phyloP scores from a whole-genome alignment of 768 basidiomycete genomes.

The Rickenella mellea region DNA sequence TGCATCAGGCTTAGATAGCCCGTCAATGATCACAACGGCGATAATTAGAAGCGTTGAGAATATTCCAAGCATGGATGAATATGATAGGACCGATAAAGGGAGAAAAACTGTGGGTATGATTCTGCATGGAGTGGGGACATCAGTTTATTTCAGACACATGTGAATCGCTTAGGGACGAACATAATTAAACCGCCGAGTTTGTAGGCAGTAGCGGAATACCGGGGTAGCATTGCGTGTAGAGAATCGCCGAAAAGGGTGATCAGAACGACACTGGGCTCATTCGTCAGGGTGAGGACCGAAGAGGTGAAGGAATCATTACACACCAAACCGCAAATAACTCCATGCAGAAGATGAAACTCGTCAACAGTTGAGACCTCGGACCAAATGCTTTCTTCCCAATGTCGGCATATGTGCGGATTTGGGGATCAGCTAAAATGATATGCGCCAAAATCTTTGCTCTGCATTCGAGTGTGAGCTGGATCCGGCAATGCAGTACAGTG shows the following conservation, averaged over 20 bases:
- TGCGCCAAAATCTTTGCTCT: slow-evolving; percentile 83
- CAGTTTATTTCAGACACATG: neutral
- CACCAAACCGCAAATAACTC: slow-evolving; percentile 81
- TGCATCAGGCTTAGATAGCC: slow-evolving; percentile 55
- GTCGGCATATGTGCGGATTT: slow-evolving; percentile 77
- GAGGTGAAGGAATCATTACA: slow-evolving; percentile 7
- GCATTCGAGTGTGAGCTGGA: neutral
- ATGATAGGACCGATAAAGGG: slow-evolving; percentile 78
- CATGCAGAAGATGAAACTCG: slow-evolving; percentile 71
- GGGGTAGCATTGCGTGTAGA: slow-evolving; percentile 61
- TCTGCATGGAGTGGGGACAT: slow-evolving; percentile 38
- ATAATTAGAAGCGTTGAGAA: slow-evolving; percentile 70
- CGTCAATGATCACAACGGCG: slow-evolving; percentile 73
- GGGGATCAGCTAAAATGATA: slow-evolving; percentile 62
- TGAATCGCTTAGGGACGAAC: slow-evolving; percentile 30
- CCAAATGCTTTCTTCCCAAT: slow-evolving; percentile 89
- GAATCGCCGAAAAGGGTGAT: slow-evolving; percentile 87
- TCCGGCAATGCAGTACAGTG: neutral
- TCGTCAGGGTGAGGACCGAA: neutral
- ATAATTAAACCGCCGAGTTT: slow-evolving; percentile 66
- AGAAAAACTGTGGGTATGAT: slow-evolving; percentile 79
- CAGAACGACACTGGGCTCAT: slow-evolving; percentile 60
- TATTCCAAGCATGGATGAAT: slow-evolving; percentile 82
- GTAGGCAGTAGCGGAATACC: slow-evolving; percentile 57
- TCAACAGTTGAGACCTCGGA: slow-evolving; percentile 49